A percentile compares a stretch with the other conserved stretches of the same genome.
phyloP scores from a whole-genome alignment of 2,329 filamentous ascomycete genomes.

The Hymenoscyphus infarciens region DNA sequence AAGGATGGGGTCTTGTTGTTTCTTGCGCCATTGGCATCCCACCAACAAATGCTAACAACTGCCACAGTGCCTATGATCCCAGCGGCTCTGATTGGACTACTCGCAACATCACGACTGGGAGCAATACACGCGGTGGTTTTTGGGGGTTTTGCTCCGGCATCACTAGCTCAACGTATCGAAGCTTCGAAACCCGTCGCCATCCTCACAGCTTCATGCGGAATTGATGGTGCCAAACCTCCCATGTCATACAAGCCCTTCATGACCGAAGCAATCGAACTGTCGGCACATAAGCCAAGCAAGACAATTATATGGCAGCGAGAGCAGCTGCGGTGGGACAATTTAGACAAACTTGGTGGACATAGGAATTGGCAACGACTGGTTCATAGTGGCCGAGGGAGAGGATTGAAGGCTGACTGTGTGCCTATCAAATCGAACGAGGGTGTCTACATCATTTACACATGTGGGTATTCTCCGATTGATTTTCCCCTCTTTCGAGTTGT shows the following conservation, averaged over 20 bases:
- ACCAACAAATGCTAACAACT: background rate
- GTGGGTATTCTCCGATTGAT: no score
- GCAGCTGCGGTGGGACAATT: constrained; percentile 67
- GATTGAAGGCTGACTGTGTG: constrained; percentile 68
- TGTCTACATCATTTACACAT: constrained; percentile 90
- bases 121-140: constrained; percentile 92
- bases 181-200: constrained; percentile 71
- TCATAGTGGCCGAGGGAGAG: constrained; percentile 64
- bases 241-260: constrained; percentile 75
- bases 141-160: constrained; percentile 79
- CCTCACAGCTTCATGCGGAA: constrained; percentile 87
- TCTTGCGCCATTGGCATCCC: background rate
- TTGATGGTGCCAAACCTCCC: constrained; percentile 80
- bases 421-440: constrained; percentile 73
- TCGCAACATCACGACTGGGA: constrained; percentile 76
- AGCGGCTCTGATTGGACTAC: constrained; percentile 77
- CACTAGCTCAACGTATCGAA: constrained; percentile 85
- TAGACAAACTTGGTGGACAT: constrained; percentile 65
- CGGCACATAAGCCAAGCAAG: constrained; percentile 66
- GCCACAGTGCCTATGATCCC: constrained; percentile 88
- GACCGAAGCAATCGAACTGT: constrained; percentile 65
- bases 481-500: no score
- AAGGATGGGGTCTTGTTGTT: background rate
- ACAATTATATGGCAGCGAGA: constrained; percentile 83
- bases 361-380: constrained; percentile 76